phyloP scores from a whole-genome alignment of 2,329 filamentous ascomycete genomes.

The Beauveria sp. region DNA sequence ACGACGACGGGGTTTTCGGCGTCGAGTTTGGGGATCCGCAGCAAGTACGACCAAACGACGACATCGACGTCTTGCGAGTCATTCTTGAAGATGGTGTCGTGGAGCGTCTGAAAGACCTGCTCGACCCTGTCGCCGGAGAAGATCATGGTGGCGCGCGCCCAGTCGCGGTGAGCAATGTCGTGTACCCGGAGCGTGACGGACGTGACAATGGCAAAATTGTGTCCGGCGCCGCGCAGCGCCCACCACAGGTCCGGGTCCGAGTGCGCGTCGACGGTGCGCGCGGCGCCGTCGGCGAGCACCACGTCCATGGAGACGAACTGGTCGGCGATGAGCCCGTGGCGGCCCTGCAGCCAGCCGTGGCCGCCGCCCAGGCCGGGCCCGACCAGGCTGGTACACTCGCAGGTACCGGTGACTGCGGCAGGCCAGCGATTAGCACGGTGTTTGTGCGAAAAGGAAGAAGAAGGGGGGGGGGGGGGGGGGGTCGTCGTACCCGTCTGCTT shows the following conservation, averaged over 20 bases:
- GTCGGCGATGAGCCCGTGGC: constrained; percentile 45
- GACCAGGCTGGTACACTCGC: constrained; percentile 42
- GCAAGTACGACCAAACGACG: constrained; percentile 44
- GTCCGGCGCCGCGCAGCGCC: constrained; percentile 49
- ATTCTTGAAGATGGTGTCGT: constrained; percentile 35
- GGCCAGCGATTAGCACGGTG: constrained; percentile 1
- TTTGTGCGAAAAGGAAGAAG: too few relatives aligned
- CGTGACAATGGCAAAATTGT: constrained; percentile 54
- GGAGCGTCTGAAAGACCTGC: constrained; percentile 37
- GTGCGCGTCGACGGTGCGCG: constrained; percentile 29
- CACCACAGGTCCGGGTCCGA: constrained; percentile 50
- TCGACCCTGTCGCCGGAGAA: constrained; percentile 43
- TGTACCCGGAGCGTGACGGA: constrained; percentile 41
- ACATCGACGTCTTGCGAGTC: constrained; percentile 36
- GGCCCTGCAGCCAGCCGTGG: constrained; percentile 46
- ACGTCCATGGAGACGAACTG: constrained; percentile 44
- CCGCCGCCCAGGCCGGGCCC: constrained; percentile 50
- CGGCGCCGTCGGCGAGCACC: constrained; percentile 41
- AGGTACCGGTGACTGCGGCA: constrained; percentile 38
- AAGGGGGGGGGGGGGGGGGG: neutral
- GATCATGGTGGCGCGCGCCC: constrained; percentile 36
- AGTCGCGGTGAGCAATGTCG: constrained; percentile 31
- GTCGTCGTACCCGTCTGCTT: constrained; percentile 38
- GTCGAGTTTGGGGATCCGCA: constrained; percentile 32
- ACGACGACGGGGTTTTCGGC: constrained; percentile 33